A percentile compares a stretch with the other conserved stretches of the same genome.
Conservation (phyloP, 1,139 yeast species). For the Arxiozyma slooffiae region DNA sequence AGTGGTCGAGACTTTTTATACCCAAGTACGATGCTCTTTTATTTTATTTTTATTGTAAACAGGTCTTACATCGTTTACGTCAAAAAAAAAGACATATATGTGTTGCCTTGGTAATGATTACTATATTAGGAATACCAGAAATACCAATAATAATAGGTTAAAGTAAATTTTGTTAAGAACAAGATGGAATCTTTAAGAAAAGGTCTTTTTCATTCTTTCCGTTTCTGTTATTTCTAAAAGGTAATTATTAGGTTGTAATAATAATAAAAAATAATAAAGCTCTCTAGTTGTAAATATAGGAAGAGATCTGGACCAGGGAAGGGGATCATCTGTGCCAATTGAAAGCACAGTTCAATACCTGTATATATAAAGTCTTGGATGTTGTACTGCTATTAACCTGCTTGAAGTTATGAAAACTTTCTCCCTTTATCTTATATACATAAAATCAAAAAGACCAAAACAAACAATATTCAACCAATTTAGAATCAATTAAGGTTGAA, state of each 20-base stretch:
- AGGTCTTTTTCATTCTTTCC: not conserved
- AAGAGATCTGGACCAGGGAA: not conserved
- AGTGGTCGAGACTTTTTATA: not conserved
- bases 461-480: not conserved
- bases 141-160: not conserved
- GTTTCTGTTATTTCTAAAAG: not conserved
- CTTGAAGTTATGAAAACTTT: not conserved
- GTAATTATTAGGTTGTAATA: not conserved
- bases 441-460: no score
- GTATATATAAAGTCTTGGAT: no score
- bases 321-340: not conserved
- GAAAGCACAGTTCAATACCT: not conserved
- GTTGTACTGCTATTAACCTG: not conserved
- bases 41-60: not conserved
- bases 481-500: not conserved
- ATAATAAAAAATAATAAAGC: no score
- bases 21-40: not conserved
- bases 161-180: not conserved
- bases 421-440: no score
- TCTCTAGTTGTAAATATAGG: not conserved
- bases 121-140: not conserved
- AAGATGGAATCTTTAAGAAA: not conserved
- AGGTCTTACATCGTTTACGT: not conserved
- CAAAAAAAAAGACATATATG: not conserved
- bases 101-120: not conserved